phyloP scores from a whole-genome alignment of 768 basidiomycete species.

The Lactarius quietus region DNA sequence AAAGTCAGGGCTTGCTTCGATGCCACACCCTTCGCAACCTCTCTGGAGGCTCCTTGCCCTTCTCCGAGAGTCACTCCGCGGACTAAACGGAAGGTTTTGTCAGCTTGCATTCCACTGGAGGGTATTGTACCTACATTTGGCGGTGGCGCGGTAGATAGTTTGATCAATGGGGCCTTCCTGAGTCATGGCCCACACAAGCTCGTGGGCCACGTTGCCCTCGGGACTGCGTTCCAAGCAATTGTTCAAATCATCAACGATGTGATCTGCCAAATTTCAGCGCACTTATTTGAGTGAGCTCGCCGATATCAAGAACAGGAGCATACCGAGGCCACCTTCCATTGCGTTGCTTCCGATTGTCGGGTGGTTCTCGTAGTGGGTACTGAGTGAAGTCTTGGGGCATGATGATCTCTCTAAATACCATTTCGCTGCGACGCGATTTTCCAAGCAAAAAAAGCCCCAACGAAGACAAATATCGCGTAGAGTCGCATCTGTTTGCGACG shows the following conservation, averaged over 20 bases:
- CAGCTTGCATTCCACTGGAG: neutral
- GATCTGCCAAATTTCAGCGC: neutral
- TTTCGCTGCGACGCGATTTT: neutral
- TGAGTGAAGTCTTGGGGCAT: neutral
- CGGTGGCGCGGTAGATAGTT: neutral
- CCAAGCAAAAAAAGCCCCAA: neutral
- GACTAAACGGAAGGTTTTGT: neutral
- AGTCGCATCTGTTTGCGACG: neutral
- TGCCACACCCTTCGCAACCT: neutral
- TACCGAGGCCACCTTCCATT: neutral
- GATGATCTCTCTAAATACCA: conserved; percentile 11
- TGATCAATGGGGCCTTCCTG: neutral
- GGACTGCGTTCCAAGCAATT: neutral
- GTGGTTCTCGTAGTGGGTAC: neutral
- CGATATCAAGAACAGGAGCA: neutral
- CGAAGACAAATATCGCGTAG: neutral
- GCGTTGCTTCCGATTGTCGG: neutral
- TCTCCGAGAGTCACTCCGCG: neutral
- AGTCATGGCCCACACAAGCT: neutral
- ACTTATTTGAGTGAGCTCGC: neutral
- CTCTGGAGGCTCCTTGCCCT: neutral
- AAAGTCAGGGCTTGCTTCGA: neutral
- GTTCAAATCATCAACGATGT: neutral
- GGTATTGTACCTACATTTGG: neutral
- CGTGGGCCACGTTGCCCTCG: neutral